Evolutionary conservation across 768 basidiomycete species (phyloP), one percentile per base, ranked within the genome.

Genomic region (Rhodotorula babjevae): DNA sequence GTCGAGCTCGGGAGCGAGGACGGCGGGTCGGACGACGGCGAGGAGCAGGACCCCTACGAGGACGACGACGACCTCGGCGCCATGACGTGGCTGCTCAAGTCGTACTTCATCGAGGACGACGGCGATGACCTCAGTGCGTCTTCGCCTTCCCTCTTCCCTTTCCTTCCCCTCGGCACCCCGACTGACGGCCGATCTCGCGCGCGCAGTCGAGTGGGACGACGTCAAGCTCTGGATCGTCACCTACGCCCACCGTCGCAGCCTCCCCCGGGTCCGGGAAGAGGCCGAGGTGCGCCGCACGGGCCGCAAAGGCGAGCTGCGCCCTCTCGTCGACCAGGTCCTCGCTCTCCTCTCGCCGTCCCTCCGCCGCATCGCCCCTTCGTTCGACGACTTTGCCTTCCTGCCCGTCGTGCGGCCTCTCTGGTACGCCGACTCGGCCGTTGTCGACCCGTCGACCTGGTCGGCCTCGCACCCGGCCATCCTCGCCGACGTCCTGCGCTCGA

Each of bases 401-500:
- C 50, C 50, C 3, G 3, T 6, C 50, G 50, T 52, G 3, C 16
- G 25, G 50, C 50, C 50, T 11, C 50, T 52, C n/a, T n/a, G 33
- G 33, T 25, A 23, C 19, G 11, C 27, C 33, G 36, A 53, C 18
- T 18, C 10, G 21, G 40, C 27, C 23, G 29, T 36, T 19, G 36
- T 19, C 42, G 40, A 21, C 18, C 33, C 29, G 40, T 16, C 18
- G 40, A 23, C 33, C 2, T 60, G 14, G 59, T 11, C 29, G 9
- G 16, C 15, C 23, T 5, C 18, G 23, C 9, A 27, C 53, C 31
- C 53, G 10, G 19, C 12, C 21, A 55, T 55, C 36, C 50, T 21
- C 29, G 23, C 29, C 49, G 46, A 67, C 59, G 57, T 67, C 60
- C 49, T 67, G 52, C 57, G 59, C 59, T 42, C 52, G 57, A 57